These are phyloP conservation scores for Vaucheria bursata DNA, from an alignment of 352 stramenopile genomes.

Conservation along the genomic window DNA sequence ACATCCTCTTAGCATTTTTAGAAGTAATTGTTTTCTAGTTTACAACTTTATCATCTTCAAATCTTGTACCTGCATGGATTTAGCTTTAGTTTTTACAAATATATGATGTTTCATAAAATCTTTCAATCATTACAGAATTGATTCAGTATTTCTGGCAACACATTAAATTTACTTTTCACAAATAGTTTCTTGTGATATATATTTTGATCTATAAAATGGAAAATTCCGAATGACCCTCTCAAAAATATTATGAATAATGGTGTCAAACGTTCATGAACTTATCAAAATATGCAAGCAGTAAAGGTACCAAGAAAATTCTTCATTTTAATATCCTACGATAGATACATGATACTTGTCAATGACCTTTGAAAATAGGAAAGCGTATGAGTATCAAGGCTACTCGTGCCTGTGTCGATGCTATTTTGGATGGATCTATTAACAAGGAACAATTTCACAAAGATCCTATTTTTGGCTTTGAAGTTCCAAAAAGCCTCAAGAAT, in stretches of 20 bases:
- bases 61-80: background rate
- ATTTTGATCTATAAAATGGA: no score
- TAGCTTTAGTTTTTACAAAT: background rate
- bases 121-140: background rate
- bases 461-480: slow-evolving; percentile 80
- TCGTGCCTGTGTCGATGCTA: slow-evolving; percentile 86
- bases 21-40: background rate
- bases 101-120: background rate
- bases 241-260: no score
- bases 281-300: no score
- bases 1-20: background rate
- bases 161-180: background rate
- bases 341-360: no score
- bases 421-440: slow-evolving; percentile 89
- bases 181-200: no score
- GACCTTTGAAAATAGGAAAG: slow-evolving; percentile 54
- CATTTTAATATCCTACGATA: no score
- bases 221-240: no score
- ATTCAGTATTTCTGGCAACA: background rate
- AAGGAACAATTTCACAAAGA: slow-evolving; percentile 70
- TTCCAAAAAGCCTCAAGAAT: slow-evolving; percentile 71
- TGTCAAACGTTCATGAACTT: no score
- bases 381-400: slow-evolving; percentile 96
- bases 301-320: no score
- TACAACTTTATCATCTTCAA: background rate